Base-by-base conservation (phyloP, 1,284 basidiomycete genomes). In the Kalmanozyma brasiliensis region DNA sequence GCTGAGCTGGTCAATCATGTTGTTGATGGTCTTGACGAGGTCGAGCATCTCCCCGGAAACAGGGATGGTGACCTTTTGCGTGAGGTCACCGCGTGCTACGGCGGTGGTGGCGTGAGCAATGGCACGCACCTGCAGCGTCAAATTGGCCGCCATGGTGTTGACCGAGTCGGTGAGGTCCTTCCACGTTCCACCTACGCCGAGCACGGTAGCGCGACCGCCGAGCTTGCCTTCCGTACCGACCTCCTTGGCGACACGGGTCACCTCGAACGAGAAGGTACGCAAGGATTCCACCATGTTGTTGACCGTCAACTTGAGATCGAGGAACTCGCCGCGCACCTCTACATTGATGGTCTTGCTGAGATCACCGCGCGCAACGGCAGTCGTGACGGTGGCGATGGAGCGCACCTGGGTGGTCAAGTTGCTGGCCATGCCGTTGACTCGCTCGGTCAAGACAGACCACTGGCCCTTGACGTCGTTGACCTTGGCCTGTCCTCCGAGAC, bases 41-140 rank as follows among this genome's bases (percentile, higher is more conserved):
- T 90, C 91, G 34, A 95, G 85, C 85, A 98, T 97, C 84, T 98
- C 96, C 83, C 95, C 96, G 9, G 92, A 91, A 4, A 96, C 94
- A 2, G 91, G 90, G 40, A 98, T 92, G 41, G 32, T 89, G 67
- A 98, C 94, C 85, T 98, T 97, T 81, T 93, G 89, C 0, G 91
- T 94, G 79, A 98, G 86, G 82, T 98, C 93, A 74, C 95, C 95
- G 24, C 90, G 88, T 10, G 95, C 94, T 59, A 98, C 94, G 44
- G 94, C 94, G 16, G 92, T 95, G 87, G 94, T 97, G 14, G 94
- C 93, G 41, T 93, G 89, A 3, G 94, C 93, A 73, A 98, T 96
- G 0, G 92, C 93, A 76, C 94, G 89, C 63, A 97, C 94, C 89
- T 97, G 94, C 53, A 93, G 84, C 1, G 94, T 97, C 84, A 96